Conservation (phyloP, 139 green algal genomes). For the Haematococcus lacustris region DNA sequence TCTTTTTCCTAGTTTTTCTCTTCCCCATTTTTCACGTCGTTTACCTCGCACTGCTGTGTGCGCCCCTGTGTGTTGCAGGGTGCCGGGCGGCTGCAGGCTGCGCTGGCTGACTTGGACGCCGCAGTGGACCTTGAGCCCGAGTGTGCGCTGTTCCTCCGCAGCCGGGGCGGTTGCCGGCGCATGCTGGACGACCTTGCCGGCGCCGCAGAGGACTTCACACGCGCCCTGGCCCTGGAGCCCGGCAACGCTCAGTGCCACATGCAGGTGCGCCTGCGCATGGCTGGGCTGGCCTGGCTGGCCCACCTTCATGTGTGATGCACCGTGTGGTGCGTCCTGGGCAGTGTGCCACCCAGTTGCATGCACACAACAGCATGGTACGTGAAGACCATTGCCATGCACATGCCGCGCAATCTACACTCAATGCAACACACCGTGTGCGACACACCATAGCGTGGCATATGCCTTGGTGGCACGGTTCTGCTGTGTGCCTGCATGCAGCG, state of each 20-base stretch:
- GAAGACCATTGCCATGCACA: too few relatives aligned
- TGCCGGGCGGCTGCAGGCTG: slow-evolving; percentile 30
- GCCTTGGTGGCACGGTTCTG: too few relatives aligned
- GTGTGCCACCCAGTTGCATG: too few relatives aligned
- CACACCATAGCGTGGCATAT: too few relatives aligned
- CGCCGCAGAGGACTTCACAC: slow-evolving; percentile 11
- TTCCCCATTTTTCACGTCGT: not conserved
- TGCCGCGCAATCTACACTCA: too few relatives aligned
- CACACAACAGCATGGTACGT: too few relatives aligned
- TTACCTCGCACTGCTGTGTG: too few relatives aligned
- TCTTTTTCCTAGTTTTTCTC: not conserved
- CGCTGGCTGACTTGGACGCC: slow-evolving; percentile 44
- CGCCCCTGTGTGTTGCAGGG: too few relatives aligned
- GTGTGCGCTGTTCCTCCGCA: slow-evolving; percentile 31
- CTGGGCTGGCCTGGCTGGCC: too few relatives aligned
- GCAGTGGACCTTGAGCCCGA: slow-evolving; percentile 37
- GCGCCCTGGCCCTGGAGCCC: slow-evolving; percentile 16
- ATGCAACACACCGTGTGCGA: too few relatives aligned
- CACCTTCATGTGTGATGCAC: too few relatives aligned
- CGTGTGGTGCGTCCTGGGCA: too few relatives aligned
- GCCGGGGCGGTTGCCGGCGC: slow-evolving; percentile 27
- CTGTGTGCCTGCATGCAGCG: slow-evolving; percentile 33
- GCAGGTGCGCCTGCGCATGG: not conserved
- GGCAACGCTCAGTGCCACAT: slow-evolving; percentile 13
- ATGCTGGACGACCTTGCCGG: slow-evolving; percentile 4